phyloP scores from a whole-genome alignment of 2,329 filamentous ascomycete genomes.

The Gyromitra esculenta region DNA sequence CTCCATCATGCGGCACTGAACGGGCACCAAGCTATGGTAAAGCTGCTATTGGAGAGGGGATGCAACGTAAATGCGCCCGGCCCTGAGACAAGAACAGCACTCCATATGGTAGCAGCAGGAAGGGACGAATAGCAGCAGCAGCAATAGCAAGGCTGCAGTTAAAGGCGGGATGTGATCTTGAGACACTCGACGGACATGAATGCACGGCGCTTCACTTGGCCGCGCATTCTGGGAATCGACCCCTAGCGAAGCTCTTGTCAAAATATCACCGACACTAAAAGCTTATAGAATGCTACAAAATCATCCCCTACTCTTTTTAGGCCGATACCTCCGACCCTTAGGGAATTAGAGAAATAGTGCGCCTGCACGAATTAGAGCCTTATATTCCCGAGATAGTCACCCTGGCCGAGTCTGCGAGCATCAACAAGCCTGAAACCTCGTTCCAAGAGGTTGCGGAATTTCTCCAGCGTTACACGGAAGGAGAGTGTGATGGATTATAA shows the following conservation, averaged over 20 bases:
- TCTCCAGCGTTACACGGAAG: not conserved
- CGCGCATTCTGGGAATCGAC: not conserved
- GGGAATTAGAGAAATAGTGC: not conserved
- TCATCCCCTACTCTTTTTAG: not conserved
- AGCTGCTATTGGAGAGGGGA: not conserved
- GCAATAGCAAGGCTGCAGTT: not conserved
- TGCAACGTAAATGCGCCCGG: not conserved
- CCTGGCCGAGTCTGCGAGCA: not conserved
- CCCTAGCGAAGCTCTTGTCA: not conserved
- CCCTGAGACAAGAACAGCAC: not conserved
- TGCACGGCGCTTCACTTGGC: not conserved
- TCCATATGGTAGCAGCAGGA: not conserved
- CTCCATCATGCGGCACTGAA: not conserved
- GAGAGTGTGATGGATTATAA: not conserved
- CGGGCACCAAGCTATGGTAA: not conserved
- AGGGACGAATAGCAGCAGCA: too few relatives aligned
- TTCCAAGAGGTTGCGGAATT: not conserved
- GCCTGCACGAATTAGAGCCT: not conserved
- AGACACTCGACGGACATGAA: not conserved
- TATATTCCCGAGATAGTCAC: not conserved
- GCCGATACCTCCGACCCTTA: not conserved
- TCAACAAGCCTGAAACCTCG: not conserved
- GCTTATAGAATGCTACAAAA: not conserved
- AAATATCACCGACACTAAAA: not conserved
- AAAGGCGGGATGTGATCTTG: not conserved